Evolutionary conservation across 176 grass and related monocot species (phyloP), one percentile per base, ranked within the genome.

Genomic region (Dactylis glomerata): DNA sequence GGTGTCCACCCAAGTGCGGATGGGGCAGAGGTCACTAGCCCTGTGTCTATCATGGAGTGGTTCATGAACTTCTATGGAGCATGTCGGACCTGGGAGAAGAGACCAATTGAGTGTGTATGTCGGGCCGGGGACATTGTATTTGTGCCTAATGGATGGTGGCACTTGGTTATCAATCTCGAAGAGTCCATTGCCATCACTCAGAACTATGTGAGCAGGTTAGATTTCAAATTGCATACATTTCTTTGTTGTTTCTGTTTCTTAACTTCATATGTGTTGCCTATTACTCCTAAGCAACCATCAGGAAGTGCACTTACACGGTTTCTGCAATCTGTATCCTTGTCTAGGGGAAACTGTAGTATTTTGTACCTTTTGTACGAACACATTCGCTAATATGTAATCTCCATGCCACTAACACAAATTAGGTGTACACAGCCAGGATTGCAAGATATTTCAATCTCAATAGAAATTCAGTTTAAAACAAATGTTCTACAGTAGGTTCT

Each of bases 1-100:
- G 93, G 96, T 1, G 93, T 99, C 11, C 91, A 96, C 74, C 89
- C 93, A 2, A 96, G 96, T 8, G 68, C 84, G 0, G 91, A 99
- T 42, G 96, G 96, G 5, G 91, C 96, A 62, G 91, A 99, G 78
- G 93, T 99, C 66, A 94, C 96, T 13, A 92, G 91, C 38, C 91
- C 96, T n/a, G 93, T 96, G 15, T 94, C 93, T 56, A 94, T 96
- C 78, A 99, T 99, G 91, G 96, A 99, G 58, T 99, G 96, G 93
- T 99, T 99, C 81, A 99, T 99, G 96, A 96, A 99, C 81, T 99
- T 99, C 77, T 96, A 96, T 41, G 86, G 62, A 7, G 83, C 87
- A 10, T 99, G 96, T 74, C 92, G 78, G 76, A 80, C 82, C 2
- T 94, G 91, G 96, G 87, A 94, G 65, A 96, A 86, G 88, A 99